phyloP scores from a whole-genome alignment of 345 rosid species.

The Linum usitatissimum region DNA sequence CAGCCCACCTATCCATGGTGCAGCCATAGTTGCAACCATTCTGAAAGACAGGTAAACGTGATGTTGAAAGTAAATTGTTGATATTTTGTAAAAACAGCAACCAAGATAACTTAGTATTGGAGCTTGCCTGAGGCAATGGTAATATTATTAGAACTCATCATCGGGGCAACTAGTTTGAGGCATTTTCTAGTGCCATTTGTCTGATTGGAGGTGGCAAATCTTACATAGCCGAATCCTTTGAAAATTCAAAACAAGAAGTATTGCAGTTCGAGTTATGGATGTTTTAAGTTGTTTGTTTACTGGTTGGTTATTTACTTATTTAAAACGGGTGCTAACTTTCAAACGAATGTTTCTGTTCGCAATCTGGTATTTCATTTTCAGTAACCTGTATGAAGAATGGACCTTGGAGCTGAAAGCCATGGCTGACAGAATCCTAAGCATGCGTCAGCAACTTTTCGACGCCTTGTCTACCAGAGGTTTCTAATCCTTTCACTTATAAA shows the following conservation, averaged over 20 bases:
- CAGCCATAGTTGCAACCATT: constrained; percentile 66
- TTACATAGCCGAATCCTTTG: too few species aligned
- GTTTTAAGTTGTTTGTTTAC: not conserved
- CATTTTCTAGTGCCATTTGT: too few species aligned
- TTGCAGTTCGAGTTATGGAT: not conserved
- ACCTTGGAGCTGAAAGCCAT: constrained; percentile 68
- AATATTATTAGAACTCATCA: too few species aligned
- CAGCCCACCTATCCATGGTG: constrained; percentile 87
- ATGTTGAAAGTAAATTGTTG: not conserved
- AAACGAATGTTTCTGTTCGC: constrained; percentile 1
- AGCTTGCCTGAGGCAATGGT: not conserved
- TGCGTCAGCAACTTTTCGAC: constrained; percentile 65
- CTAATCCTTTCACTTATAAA: not conserved
- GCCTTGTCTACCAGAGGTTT: constrained; percentile 49
- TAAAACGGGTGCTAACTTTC: not conserved
- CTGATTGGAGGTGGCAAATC: too few species aligned
- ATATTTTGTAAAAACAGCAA: not conserved
- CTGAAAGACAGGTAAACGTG: constrained; percentile 47
- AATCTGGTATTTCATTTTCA: constrained; percentile 15
- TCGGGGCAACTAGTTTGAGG: too few species aligned
- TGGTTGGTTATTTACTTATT: too few species aligned
- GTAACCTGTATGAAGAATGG: constrained; percentile 60
- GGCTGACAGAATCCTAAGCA: constrained; percentile 70
- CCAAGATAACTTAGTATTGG: not conserved
- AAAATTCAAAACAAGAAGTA: too few species aligned